Conservation (phyloP, 2,329 filamentous ascomycete genomes). For the Coniochaeta sp. region DNA sequence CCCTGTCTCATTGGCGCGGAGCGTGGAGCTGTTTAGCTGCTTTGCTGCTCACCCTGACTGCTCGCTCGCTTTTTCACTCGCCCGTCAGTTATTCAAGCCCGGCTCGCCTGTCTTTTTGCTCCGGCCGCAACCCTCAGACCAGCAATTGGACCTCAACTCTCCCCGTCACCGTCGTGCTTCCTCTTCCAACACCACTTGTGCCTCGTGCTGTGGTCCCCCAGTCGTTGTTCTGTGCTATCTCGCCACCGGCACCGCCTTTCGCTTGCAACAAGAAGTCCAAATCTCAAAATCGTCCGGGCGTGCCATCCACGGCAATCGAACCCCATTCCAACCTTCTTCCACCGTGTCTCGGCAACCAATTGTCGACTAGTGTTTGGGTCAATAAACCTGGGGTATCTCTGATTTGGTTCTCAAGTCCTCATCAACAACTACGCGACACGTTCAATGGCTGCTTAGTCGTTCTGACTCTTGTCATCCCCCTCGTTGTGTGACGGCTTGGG, state of each 20-base stretch:
- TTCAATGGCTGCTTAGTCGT: conserved; percentile 2
- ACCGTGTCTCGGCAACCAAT: not conserved
- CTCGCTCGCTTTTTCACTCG: not conserved
- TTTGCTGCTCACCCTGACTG: not conserved
- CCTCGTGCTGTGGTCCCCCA: not conserved
- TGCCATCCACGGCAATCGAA: not conserved
- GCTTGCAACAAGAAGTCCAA: not conserved
- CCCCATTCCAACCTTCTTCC: not conserved
- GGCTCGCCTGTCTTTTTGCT: not conserved
- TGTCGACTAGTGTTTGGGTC: not conserved
- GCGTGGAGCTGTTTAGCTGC: not conserved
- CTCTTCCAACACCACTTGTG: not conserved
- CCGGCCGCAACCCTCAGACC: not conserved
- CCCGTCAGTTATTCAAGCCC: not conserved
- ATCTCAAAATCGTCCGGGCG: not conserved
- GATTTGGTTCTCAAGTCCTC: not conserved
- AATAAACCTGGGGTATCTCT: not conserved
- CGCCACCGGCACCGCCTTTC: not conserved
- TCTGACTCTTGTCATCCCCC: conserved; percentile 1
- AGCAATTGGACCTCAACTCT: not conserved
- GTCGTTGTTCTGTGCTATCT: not conserved
- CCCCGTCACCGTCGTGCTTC: not conserved
- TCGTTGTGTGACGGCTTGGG: conserved; percentile 1
- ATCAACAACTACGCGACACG: not conserved
- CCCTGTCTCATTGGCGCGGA: not conserved